Evolutionary conservation across 352 stramenopile species (phyloP).

Genomic region (Phytophthora aleatoria): DNA sequence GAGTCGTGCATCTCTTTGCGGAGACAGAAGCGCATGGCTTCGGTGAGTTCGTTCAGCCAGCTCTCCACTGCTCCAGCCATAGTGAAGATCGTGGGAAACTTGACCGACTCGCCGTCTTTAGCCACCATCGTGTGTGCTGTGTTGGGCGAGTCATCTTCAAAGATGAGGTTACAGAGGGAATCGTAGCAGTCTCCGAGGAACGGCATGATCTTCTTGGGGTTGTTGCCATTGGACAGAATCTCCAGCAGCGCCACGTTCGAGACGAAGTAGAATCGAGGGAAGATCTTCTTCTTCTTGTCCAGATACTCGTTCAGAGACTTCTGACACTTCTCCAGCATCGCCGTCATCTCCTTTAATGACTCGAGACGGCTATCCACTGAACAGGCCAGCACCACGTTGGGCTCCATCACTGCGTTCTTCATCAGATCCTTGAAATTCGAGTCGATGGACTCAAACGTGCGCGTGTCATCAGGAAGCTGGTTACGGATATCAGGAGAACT

Average conservation of each 20-base stretch:
- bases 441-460: conserved; percentile 89
- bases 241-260: conserved; percentile 88
- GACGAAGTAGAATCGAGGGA: conserved; percentile 91
- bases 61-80: conserved; percentile 87
- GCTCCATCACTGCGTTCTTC: conserved; percentile 90
- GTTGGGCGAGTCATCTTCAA: conserved; percentile 80
- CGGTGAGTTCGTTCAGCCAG: conserved; percentile 88
- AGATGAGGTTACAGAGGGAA: conserved; percentile 89
- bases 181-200: conserved; percentile 98
- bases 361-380: conserved; percentile 82
- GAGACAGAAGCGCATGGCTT: conserved; percentile 85
- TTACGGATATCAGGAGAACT: conserved; percentile 89
- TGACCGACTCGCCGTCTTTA: conserved; percentile 75
- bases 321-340: conserved; percentile 89
- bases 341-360: conserved; percentile 86
- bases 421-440: conserved; percentile 92
- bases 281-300: conserved; percentile 93
- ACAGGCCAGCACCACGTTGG: conserved; percentile 80
- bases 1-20: conserved; percentile 89
- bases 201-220: conserved; percentile 97
- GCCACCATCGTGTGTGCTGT: conserved; percentile 87
- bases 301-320: conserved; percentile 90
- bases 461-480: conserved; percentile 85
- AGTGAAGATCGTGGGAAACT: conserved; percentile 74
- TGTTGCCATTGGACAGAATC: conserved; percentile 91